Evolutionary conservation across 768 basidiomycete genomes (phyloP).

Genomic region (Lentinula aciculospora): DNA sequence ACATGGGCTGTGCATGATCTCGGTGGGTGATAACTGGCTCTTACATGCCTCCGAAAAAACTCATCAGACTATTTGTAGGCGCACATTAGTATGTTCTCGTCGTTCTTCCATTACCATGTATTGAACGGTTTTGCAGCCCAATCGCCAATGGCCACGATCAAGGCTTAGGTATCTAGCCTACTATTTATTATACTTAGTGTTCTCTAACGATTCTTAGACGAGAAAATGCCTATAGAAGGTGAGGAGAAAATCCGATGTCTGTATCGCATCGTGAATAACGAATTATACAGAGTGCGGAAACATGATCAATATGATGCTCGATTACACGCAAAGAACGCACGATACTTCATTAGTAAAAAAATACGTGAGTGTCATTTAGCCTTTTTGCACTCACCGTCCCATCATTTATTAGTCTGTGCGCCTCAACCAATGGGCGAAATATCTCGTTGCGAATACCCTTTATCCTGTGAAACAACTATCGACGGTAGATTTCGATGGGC

Average conservation of each 20-base stretch:
- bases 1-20: constrained; percentile 26
- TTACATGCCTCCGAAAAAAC: constrained; percentile 10
- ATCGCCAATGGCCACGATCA: constrained; percentile 14
- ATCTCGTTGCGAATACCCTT: constrained; percentile 32
- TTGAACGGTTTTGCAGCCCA: background rate
- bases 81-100: constrained; percentile 4
- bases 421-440: constrained; percentile 47
- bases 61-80: no score
- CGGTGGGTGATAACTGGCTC: constrained; percentile 14
- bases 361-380: constrained; percentile 24
- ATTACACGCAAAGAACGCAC: constrained; percentile 23
- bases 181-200: background rate
- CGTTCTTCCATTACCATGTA: background rate
- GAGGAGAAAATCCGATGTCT: background rate
- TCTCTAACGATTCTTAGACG: background rate
- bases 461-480: constrained; percentile 33
- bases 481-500: constrained; percentile 23
- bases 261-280: background rate
- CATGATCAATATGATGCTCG: constrained; percentile 53
- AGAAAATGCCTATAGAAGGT: constrained; percentile 19
- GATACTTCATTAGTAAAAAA: constrained; percentile 28
- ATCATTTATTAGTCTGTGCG: constrained; percentile 10
- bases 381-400: background rate
- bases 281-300: constrained; percentile 43
- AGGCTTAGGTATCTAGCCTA: background rate